Conservation (phyloP, 192 early-diverging fungal genomes). For the Rhizophagus sp. region DNA sequence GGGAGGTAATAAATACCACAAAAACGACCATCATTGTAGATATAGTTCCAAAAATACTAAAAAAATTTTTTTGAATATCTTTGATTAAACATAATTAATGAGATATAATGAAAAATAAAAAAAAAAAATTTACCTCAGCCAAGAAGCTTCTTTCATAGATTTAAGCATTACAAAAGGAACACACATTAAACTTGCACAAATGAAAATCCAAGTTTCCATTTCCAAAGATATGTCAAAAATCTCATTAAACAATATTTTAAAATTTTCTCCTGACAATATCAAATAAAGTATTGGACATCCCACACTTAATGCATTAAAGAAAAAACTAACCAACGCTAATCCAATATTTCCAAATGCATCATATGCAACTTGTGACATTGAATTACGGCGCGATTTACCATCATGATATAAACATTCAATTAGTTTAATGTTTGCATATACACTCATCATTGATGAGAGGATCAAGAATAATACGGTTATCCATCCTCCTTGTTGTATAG, state of each 20-base stretch:
- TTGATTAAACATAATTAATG: background rate
- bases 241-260: conserved; percentile 49
- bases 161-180: conserved; percentile 67
- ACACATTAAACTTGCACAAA: conserved; percentile 51
- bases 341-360: conserved; percentile 52
- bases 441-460: conserved; percentile 65
- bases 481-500: conserved; percentile 75
- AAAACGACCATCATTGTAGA: conserved; percentile 61
- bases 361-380: conserved; percentile 28
- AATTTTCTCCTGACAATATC: conserved; percentile 64
- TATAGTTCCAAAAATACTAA: conserved; percentile 59
- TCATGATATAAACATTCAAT: conserved; percentile 60
- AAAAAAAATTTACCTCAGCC: conserved; percentile 39
- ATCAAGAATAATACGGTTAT: conserved; percentile 65
- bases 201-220: conserved; percentile 56
- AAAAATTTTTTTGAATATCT: background rate
- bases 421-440: conserved; percentile 73
- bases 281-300: conserved; percentile 61
- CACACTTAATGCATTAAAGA: conserved; percentile 51
- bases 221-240: conserved; percentile 44
- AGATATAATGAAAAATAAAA: background rate
- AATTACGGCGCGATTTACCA: conserved; percentile 15
- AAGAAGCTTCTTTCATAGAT: conserved; percentile 67
- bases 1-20: conserved; percentile 54
- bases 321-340: conserved; percentile 51